phyloP scores from a whole-genome alignment of 306 rosid genomes.

The Rosa chinensis region DNA sequence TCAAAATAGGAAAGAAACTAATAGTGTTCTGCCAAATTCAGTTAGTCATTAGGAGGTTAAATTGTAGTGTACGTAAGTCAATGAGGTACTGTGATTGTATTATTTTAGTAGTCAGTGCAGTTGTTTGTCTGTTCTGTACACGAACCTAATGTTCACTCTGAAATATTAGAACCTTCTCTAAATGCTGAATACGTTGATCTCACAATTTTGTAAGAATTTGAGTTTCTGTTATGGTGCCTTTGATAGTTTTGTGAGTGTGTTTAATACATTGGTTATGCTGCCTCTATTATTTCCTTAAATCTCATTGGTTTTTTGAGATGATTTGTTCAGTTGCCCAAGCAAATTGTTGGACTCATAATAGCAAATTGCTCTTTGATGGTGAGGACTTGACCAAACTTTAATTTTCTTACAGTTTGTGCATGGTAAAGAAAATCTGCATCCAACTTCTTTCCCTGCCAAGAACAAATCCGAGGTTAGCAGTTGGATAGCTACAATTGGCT shows the following conservation, averaged over 20 bases:
- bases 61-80: background rate
- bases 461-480: conserved; percentile 48
- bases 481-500: conserved; percentile 4
- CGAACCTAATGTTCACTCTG: background rate
- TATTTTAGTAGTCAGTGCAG: background rate
- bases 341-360: background rate
- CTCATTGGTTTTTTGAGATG: background rate
- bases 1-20: background rate
- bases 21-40: background rate
- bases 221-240: background rate
- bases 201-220: background rate
- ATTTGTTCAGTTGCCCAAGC: background rate
- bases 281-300: background rate
- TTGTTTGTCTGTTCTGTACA: background rate
- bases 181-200: background rate
- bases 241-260: background rate
- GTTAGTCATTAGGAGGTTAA: background rate
- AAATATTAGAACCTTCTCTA: background rate
- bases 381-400: background rate
- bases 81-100: background rate
- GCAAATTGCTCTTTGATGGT: background rate
- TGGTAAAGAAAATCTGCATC: conserved; percentile 53
- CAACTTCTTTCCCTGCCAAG: conserved; percentile 35
- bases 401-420: conserved; percentile 44
- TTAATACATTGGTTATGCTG: background rate